A percentile compares a stretch with the other conserved stretches of the same genome.
Conservation (phyloP, 2,329 filamentous ascomycete genomes). For the Malbranchea cinnamomea region DNA sequence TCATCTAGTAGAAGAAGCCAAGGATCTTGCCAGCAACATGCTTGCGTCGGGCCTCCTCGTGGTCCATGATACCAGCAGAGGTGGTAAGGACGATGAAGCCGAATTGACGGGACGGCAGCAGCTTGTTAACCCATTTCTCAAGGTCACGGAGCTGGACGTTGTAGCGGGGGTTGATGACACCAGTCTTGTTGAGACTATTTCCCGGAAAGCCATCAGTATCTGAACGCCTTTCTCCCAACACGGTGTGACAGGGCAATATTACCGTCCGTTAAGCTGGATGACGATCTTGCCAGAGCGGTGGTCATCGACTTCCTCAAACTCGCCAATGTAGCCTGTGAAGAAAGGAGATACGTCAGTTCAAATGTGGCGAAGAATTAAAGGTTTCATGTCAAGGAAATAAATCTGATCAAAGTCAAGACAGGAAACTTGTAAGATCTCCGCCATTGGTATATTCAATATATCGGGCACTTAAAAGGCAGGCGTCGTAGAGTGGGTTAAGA, state of each 20-base stretch:
- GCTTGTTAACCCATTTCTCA: constrained; percentile 99
- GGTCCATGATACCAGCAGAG: constrained; percentile 99
- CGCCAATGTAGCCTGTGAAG: constrained; percentile 80
- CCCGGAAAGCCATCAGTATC: constrained; percentile 3
- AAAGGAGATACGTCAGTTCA: constrained; percentile 36
- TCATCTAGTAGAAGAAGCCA: constrained; percentile 90
- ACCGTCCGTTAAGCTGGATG: constrained; percentile 95
- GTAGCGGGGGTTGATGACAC: constrained; percentile 98
- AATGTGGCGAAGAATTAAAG: constrained; percentile 93
- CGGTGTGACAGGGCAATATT: too few relatives aligned
- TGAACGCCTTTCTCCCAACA: too few relatives aligned
- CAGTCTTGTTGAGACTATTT: constrained; percentile 78
- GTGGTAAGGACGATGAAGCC: constrained; percentile 98
- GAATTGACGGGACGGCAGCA: constrained; percentile 98
- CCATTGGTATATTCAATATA: constrained; percentile 56
- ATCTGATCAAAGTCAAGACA: constrained; percentile 31
- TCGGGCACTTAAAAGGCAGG: constrained; percentile 99
- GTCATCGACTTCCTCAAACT: constrained; percentile 99
- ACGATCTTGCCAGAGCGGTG: constrained; percentile 99
- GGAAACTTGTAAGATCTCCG: constrained; percentile 96
- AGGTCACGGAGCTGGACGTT: constrained; percentile 95
- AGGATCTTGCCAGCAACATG: constrained; percentile 99
- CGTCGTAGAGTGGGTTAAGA: constrained; percentile 51
- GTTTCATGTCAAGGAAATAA: constrained; percentile 55
- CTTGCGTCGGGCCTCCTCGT: constrained; percentile 98